Base-by-base conservation (phyloP, 2,329 filamentous ascomycete species). In the Sclerotiophoma versabilis region DNA sequence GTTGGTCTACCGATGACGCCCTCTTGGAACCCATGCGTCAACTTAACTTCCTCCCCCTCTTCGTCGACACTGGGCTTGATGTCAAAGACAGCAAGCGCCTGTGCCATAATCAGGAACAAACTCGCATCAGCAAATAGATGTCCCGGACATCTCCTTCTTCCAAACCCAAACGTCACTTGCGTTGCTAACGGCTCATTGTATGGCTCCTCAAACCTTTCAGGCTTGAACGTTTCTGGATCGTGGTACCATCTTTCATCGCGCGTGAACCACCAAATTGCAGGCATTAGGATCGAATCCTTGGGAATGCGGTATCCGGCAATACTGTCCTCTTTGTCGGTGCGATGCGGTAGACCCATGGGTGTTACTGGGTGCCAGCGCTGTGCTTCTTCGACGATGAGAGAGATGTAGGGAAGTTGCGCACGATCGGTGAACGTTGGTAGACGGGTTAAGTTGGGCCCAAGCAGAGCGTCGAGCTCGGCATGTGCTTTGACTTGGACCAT, bases 391-490 rank as follows among this genome's bases (percentile, higher is more conserved):
- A 75, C 61, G 4, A 72, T 52, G 1, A 67, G 65, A 7, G 65
- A 55, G 46, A 76, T 67, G 32, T 76, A 76, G 15, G 65, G 66
- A 22, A 85, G 67, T 0, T 66, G 65, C 0, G 72, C 68, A 7
- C 77, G 71, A 57, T 85, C 82, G 2, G 76, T 71, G 53, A 80
- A 78, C 0, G 64, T 72, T 1, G 83, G 82, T 1, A 84, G 68
- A 6, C 82, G 71, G 15, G 25, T 32, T 8, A 38, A 38, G 11
- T 27, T 20, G 30, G 73, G 66, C 4, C 80, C 81, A 10, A 83
- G 74, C 0, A 83, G 77, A 2, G 66, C 60, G 52, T 85, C 82
- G 11, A 85, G 64, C 39, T 79, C 73, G 7, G 66, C 69, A 56
- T 78, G 77, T 0, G 79, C 80, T 57, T 82, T 83, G 14, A 60